Evolutionary conservation across 148 eudicot species (phyloP), one percentile per base, ranked within the genome.

Genomic region (Fagopyrum tataricum): DNA sequence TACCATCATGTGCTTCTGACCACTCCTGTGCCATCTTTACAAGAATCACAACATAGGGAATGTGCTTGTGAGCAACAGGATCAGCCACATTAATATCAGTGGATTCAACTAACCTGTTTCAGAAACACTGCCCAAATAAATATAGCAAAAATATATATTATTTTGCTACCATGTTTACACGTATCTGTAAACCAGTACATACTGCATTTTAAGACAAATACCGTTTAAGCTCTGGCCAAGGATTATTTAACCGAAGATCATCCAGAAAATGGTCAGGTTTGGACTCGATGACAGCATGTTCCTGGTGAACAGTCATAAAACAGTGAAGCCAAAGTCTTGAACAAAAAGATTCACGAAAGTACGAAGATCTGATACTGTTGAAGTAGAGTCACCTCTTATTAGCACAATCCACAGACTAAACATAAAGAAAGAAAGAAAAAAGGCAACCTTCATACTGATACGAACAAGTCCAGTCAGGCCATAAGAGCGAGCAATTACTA

Each of bases 241-340:
- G 97, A 74, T 82, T 90, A 84, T 95, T 90, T 73, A 95, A 78
- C 76, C 98, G 90, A 73, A 94, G 97, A 83, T 91, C 98, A 62
- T 95, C 98, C 79, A 91, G 81, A 78, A 91, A 91, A 81, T 95
- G 98, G 73, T 95, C 98, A 44, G 98, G 98, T 85, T 95, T 95
- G 71, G 98, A 90, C 76, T 95, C 98, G 72, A 91, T 86, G 47
- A 95, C 97, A 56, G 91, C 78, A 75, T 95, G 98, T 78, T 95
- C 98, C 98, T 95, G 88, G 73, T 72, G 20, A 76, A n/a, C n/a
- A 31, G 6, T 61, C 44, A 43, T 18, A 58, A 37, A 52, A 53
- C 17, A 46, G 23, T 72, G 42, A 75, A 66, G 17, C 47, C n/a
- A 58, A 66, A 51, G 20, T 39, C 18, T 17, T 44, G 26, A 17